phyloP scores from a whole-genome alignment of 768 basidiomycete species.

The Termitomyces sp. region DNA sequence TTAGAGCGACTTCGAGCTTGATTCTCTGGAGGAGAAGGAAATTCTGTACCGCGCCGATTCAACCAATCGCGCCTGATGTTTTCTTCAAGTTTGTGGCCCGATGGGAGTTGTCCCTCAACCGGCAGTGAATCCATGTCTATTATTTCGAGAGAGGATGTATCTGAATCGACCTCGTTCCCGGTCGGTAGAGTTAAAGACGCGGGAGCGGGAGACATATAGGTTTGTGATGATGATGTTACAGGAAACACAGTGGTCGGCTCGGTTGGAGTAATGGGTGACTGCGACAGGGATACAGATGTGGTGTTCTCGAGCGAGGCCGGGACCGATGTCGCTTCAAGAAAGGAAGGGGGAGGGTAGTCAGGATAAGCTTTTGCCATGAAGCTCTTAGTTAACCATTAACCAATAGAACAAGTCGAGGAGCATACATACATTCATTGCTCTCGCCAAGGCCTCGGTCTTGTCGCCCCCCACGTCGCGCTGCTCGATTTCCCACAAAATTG shows the following conservation, averaged over 20 bases:
- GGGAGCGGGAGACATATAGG: not conserved
- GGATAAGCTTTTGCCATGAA: slow-evolving; percentile 34
- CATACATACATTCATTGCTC: slow-evolving; percentile 20
- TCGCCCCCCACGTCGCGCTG: slow-evolving; percentile 22
- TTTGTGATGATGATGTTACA: slow-evolving; percentile 2
- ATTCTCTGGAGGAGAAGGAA: slow-evolving; percentile 21
- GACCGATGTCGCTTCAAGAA: slow-evolving; percentile 59
- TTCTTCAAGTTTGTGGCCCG: slow-evolving; percentile 35
- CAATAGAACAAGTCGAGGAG: slow-evolving; percentile 1
- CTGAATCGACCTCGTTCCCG: slow-evolving; percentile 8
- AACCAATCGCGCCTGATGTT: slow-evolving; percentile 31
- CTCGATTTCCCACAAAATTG: slow-evolving; percentile 19
- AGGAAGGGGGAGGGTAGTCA: slow-evolving; percentile 72
- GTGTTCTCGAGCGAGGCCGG: slow-evolving; percentile 35
- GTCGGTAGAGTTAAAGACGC: not conserved
- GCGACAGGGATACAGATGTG: slow-evolving; percentile 27
- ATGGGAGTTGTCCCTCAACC: slow-evolving; percentile 28
- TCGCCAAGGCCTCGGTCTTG: slow-evolving; percentile 23
- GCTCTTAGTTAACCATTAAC: not conserved
- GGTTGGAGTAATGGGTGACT: slow-evolving; percentile 6
- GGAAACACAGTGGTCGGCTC: slow-evolving; percentile 2
- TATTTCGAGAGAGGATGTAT: slow-evolving; percentile 40
- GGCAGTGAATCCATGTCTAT: slow-evolving; percentile 41
- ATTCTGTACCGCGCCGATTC: slow-evolving; percentile 27
- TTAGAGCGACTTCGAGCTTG: slow-evolving; percentile 23